Conservation (phyloP, 2,329 filamentous ascomycete genomes). For the Aspergillus sp. region DNA sequence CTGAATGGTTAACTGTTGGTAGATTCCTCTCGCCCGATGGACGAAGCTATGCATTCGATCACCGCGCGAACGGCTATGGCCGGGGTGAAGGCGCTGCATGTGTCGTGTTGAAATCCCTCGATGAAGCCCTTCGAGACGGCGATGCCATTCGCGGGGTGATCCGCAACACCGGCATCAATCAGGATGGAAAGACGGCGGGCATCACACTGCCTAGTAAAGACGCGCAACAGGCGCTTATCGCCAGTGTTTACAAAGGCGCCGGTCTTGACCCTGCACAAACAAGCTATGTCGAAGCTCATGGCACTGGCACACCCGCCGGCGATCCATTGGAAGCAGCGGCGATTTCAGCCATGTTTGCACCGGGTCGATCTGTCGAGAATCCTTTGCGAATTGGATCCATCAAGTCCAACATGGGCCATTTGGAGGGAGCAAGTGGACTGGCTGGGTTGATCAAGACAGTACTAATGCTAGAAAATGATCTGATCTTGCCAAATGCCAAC, state of each 20-base stretch:
- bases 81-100: slow-evolving; percentile 24
- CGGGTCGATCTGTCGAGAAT: neutral
- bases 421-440: slow-evolving; percentile 9
- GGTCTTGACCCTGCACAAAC: slow-evolving; percentile 22
- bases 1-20: no score
- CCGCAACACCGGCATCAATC: slow-evolving; percentile 13
- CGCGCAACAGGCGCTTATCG: slow-evolving; percentile 24
- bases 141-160: slow-evolving; percentile 25
- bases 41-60: slow-evolving; percentile 19
- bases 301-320: slow-evolving; percentile 23
- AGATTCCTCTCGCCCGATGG: slow-evolving; percentile 5
- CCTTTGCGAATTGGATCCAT: slow-evolving; percentile 8
- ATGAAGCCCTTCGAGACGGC: slow-evolving; percentile 19
- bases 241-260: slow-evolving; percentile 23
- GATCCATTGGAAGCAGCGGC: slow-evolving; percentile 1
- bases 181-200: slow-evolving; percentile 15
- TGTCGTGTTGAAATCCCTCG: slow-evolving; percentile 24
- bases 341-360: slow-evolving; percentile 2
- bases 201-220: slow-evolving; percentile 16
- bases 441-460: slow-evolving; percentile 15
- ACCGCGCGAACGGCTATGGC: slow-evolving; percentile 22
- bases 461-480: slow-evolving; percentile 11
- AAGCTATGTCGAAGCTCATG: slow-evolving; percentile 31
- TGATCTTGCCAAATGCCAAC: slow-evolving; percentile 12
- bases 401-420: slow-evolving; percentile 26